A percentile compares a stretch with the other conserved stretches of the same genome.
These are phyloP conservation scores for Colletotrichum tofieldiae DNA, from an alignment of 2,329 filamentous ascomycete genomes.

Conservation along the genomic window DNA sequence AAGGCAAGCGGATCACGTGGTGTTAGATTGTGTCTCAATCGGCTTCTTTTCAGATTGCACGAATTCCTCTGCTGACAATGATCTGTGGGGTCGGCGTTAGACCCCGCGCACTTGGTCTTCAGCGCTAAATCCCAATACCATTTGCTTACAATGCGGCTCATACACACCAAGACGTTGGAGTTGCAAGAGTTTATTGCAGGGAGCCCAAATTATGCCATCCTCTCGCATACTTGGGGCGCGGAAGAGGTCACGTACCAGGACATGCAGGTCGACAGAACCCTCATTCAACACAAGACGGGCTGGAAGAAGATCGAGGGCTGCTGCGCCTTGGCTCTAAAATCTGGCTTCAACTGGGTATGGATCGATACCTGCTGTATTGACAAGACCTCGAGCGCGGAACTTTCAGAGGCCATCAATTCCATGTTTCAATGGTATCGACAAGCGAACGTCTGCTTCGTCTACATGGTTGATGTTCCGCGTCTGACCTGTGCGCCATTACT, in stretches of 20 bases:
- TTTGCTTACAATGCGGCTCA: too few species aligned
- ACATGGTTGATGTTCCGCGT: background rate
- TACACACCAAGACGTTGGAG: too few species aligned
- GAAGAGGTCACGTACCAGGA: background rate
- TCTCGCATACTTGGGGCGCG: too few species aligned
- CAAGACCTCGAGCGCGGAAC: conserved; percentile 7
- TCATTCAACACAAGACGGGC: too few species aligned
- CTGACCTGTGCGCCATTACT: background rate
- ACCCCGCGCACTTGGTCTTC: too few species aligned
- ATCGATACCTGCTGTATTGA: conserved; percentile 17
- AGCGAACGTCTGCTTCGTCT: background rate
- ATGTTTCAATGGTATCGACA: conserved; percentile 15
- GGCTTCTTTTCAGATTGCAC: too few species aligned
- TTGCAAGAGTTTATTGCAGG: too few species aligned
- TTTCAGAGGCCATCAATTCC: conserved; percentile 5
- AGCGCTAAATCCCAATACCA: too few species aligned
- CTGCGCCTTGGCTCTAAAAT: background rate
- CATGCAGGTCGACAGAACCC: background rate
- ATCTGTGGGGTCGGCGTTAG: too few species aligned
- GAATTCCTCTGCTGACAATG: too few species aligned
- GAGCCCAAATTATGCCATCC: too few species aligned
- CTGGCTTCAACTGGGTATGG: conserved; percentile 13
- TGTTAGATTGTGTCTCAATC: background rate
- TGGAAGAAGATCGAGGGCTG: background rate
- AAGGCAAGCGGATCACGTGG: background rate